phyloP scores from a whole-genome alignment of 306 rosid species.

The Citrullus amarus region DNA sequence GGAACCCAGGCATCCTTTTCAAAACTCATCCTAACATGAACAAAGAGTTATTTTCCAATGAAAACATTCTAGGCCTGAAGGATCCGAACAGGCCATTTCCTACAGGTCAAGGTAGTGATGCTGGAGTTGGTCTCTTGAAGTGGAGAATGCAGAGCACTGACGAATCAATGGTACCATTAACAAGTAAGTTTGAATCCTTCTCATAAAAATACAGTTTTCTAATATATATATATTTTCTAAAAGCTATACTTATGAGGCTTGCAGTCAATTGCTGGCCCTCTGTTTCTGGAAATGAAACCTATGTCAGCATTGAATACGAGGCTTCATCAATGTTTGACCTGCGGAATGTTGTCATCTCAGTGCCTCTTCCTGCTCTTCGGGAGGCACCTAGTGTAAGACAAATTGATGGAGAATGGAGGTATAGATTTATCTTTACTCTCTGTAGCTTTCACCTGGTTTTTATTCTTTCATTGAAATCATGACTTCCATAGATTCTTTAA shows the following conservation, averaged over 20 bases:
- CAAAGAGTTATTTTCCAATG: constrained; percentile 80
- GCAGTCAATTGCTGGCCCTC: constrained; percentile 99
- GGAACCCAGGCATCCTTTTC: constrained; percentile 69
- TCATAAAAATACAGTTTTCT: not conserved
- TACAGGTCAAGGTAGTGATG: constrained; percentile 74
- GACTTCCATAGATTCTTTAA: not conserved
- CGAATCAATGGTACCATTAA: constrained; percentile 83
- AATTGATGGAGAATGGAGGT: constrained; percentile 99
- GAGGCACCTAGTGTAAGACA: constrained; percentile 85
- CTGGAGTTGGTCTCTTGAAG: constrained; percentile 85
- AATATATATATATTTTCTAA: not conserved
- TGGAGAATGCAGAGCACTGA: constrained; percentile 98
- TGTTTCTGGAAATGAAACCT: constrained; percentile 91
- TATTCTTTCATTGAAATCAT: not conserved
- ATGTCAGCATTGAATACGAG: constrained; percentile 89
- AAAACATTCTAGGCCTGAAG: constrained; percentile 64
- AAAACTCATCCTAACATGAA: constrained; percentile 98
- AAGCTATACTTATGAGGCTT: constrained; percentile 1
- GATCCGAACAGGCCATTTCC: constrained; percentile 96
- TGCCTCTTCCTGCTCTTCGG: constrained; percentile 91
- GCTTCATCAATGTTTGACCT: constrained; percentile 87
- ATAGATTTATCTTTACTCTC: not conserved
- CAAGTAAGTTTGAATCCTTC: constrained; percentile 50
- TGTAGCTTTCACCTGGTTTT: not conserved
- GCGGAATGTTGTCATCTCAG: constrained; percentile 72